Evolutionary conservation across 2,329 filamentous ascomycete genomes (phyloP).

Genomic region (Pestalotiopsis sp.): DNA sequence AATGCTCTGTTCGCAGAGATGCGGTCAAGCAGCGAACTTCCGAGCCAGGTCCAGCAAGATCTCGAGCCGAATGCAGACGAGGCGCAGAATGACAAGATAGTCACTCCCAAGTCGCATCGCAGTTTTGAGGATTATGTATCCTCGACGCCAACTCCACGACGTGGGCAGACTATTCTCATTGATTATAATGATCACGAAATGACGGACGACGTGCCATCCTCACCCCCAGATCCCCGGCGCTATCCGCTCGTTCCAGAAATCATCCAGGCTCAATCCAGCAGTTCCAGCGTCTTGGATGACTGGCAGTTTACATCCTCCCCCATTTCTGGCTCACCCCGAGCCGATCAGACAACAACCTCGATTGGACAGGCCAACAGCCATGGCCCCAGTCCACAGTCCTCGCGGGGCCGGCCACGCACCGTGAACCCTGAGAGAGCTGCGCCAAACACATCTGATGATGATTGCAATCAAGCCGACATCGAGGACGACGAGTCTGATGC

Average conservation of each 20-base stretch:
- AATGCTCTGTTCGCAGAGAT: slow-evolving; percentile 71
- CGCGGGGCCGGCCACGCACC: not conserved
- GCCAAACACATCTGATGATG: not conserved
- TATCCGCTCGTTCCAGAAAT: slow-evolving; percentile 57
- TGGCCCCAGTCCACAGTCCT: not conserved
- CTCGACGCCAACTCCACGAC: slow-evolving; percentile 63
- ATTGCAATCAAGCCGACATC: slow-evolving; percentile 12
- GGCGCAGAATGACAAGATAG: slow-evolving; percentile 29
- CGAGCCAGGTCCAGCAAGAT: slow-evolving; percentile 13
- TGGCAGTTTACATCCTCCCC: slow-evolving; percentile 62
- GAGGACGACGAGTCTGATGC: slow-evolving; percentile 10
- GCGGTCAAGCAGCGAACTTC: slow-evolving; percentile 49
- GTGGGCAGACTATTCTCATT: slow-evolving; percentile 49
- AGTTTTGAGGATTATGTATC: slow-evolving; percentile 56
- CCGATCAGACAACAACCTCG: slow-evolving; percentile 28
- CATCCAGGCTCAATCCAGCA: slow-evolving; percentile 46
- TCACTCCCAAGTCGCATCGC: slow-evolving; percentile 48
- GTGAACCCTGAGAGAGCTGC: not conserved
- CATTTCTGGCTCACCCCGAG: slow-evolving; percentile 51
- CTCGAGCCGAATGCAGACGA: slow-evolving; percentile 14
- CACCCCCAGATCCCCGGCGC: slow-evolving; percentile 57
- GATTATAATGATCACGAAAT: slow-evolving; percentile 48
- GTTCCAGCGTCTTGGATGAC: slow-evolving; percentile 41
- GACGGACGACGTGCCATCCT: slow-evolving; percentile 58
- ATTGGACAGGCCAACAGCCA: not conserved